Base-by-base conservation (phyloP, 257 asterid species). In the Primulina tabacum region DNA sequence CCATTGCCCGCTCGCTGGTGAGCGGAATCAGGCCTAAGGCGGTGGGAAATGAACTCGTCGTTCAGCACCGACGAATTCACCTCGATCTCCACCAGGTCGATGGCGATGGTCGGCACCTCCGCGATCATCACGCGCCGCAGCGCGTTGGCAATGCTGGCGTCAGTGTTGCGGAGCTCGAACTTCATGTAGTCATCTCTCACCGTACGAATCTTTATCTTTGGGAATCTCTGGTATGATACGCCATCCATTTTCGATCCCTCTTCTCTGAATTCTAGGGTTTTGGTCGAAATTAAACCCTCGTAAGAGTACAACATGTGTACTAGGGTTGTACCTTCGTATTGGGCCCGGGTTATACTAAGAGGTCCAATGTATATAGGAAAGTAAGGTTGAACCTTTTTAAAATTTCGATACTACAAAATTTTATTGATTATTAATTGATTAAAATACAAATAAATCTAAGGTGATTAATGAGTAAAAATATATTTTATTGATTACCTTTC, bases 91-190 rank as follows among this genome's bases (percentile, higher is more conserved):
- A 94, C 99, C 65, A 91, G 78, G 78, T 94, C 99, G 60, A 94
- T 88, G 47, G 99, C 98, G 67, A 94, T 79, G 1, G 97, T 94
- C 0, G 99, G 99, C 8, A 94, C 98, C 67, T 94, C 99, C 21
- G 97, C 80, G 14, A 94, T 88, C 99, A 94, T 94, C 66, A 91
- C 92, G 66, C 99, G 99, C 65, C 99, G 97, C 63, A 94, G 96
- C 16, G 99, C 97, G 82, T 94, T 94, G 47, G 99, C 99, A 47
- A 91, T 86, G 77, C 96, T 89, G 40, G 92, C 90, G 66, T 93
- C 99, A 11, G 97, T 90, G 24, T 86, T 90, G 12, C 90, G 90
- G n/a, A 94, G 89, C 95, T 91, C 99, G 83, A 94, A 94, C 84
- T 88, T 85, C 82, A 80, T 77, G 78, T 68, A 91, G 62, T 94